Evolutionary conservation across 2,329 filamentous ascomycete genomes (phyloP).

Genomic region (Emmonsiellopsis sp.): DNA sequence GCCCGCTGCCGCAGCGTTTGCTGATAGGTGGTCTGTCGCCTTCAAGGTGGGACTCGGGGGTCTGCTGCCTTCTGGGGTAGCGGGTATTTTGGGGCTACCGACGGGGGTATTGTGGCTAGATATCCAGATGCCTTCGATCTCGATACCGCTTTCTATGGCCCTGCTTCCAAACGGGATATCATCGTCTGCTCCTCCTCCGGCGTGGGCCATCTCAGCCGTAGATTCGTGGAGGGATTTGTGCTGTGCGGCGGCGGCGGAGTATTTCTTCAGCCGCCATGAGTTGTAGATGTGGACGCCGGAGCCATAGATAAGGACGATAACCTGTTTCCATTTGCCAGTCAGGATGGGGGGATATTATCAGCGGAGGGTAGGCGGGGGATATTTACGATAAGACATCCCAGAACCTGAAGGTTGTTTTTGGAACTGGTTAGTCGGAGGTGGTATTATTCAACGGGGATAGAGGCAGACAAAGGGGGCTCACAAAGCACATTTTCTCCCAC

Average conservation of each 20-base stretch:
- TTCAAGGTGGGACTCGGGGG: slow-evolving; percentile 5
- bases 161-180: slow-evolving; percentile 79
- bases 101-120: slow-evolving; percentile 40
- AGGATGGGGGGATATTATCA: neutral
- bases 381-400: slow-evolving; percentile 59
- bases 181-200: slow-evolving; percentile 40
- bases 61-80: slow-evolving; percentile 16
- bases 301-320: slow-evolving; percentile 59
- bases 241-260: slow-evolving; percentile 58
- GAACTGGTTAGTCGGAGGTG: slow-evolving; percentile 11
- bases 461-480: slow-evolving; percentile 42
- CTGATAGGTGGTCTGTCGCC: neutral
- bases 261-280: slow-evolving; percentile 51
- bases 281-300: slow-evolving; percentile 52
- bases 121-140: slow-evolving; percentile 79
- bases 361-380: slow-evolving; percentile 4
- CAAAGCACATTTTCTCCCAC: slow-evolving; percentile 87
- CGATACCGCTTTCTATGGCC: slow-evolving; percentile 72
- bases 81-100: slow-evolving; percentile 16
- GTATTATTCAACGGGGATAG: slow-evolving; percentile 10
- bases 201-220: slow-evolving; percentile 41
- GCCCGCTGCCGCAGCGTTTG: neutral
- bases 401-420: slow-evolving; percentile 47
- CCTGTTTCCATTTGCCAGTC: slow-evolving; percentile 23
- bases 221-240: slow-evolving; percentile 45